These are phyloP conservation scores for Phaeophleospora eucalypticola DNA, from an alignment of 2,329 filamentous ascomycete genomes.

Conservation along the genomic window DNA sequence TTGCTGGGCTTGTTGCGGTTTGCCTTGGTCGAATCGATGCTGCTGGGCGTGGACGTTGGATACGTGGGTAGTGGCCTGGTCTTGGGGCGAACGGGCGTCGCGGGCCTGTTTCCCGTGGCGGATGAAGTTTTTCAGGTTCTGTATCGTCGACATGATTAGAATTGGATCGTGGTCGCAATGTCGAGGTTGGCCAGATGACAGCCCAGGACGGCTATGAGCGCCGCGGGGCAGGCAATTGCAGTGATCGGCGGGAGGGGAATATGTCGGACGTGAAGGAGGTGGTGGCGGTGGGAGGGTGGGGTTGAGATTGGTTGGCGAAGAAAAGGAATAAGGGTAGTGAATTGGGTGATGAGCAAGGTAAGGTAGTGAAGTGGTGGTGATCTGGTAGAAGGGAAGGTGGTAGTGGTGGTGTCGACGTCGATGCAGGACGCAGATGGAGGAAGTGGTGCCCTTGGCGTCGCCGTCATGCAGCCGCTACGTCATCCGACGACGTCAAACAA, in stretches of 20 bases:
- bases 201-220: too few species aligned
- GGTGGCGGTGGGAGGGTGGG: background rate
- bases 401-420: background rate
- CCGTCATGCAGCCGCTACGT: background rate
- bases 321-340: too few species aligned
- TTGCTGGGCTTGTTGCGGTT: constrained; percentile 38
- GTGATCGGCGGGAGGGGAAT: too few species aligned
- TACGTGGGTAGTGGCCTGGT: constrained; percentile 59
- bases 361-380: background rate
- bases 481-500: background rate
- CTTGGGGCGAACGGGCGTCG: constrained; percentile 55
- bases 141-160: constrained; percentile 65
- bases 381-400: background rate
- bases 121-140: constrained; percentile 97
- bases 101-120: constrained; percentile 96
- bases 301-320: background rate
- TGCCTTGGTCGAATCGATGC: constrained; percentile 46
- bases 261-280: background rate
- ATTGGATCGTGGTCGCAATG: background rate
- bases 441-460: background rate
- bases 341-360: too few species aligned
- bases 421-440: too few species aligned
- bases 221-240: too few species aligned
- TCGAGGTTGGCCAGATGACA: background rate
- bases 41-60: constrained; percentile 62